Evolutionary conservation across 306 rosid genomes (phyloP), one percentile per base, ranked within the genome.

Genomic region (Prunus mume): DNA sequence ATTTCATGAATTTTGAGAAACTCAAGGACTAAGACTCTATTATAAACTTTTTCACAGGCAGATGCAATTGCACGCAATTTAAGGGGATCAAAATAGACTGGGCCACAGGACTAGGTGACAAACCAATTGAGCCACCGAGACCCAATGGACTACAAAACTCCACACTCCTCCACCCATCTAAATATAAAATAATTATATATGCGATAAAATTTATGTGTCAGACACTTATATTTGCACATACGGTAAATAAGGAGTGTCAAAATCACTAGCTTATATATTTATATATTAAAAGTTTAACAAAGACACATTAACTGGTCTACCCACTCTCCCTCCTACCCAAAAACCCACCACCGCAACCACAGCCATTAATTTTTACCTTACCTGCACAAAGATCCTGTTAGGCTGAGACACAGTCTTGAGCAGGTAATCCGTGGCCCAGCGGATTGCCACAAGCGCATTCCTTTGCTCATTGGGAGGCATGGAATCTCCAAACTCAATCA

Each of bases 371-470:
- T 4, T 9, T 20, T 0, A 14, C 24, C 25, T 65, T 13, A 90
- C 98, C 94, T 94, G 98, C 28, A 94, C 96, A 65, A 89, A 94
- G 79, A 94, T 94, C 70, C 98, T 95, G 75, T 89, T 85, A 2
- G 98, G 93, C 58, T 76, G 95, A 18, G 98, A 85, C 76, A 90
- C 78, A 1, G 97, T 86, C 81, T 94, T 94, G 73, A 94, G 93
- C 80, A 92, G 76, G 54, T 92, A 94, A 79, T 94, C 98, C 22
- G 96, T 84, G 1, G 87, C 88, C 98, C 98, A 94, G 13, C 98
- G 96, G 45, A 89, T 77, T 2, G 98, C 96, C 1, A 89, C 86
- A 18, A 90, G 28, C 0, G 97, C 71, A 68, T 94, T 89, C 56
- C 89, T 55, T 6, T 60, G 81, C n/a, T 94, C 95, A 2, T 24